Evolutionary conservation across 1,139 yeast species (phyloP).

Genomic region (Eremothecium coryli): DNA sequence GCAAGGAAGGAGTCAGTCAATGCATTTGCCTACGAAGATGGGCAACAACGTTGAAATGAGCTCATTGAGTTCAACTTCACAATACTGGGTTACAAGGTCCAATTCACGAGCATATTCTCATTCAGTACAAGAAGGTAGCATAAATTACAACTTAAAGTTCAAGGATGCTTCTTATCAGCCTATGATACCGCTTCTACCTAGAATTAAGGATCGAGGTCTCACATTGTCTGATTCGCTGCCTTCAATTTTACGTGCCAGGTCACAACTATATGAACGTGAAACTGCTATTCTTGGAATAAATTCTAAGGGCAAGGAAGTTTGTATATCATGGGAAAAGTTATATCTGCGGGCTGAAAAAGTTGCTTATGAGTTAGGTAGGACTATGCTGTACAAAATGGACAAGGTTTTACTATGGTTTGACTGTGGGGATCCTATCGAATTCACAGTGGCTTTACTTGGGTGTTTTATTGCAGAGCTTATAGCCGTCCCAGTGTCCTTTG

Average conservation of each 20-base stretch:
- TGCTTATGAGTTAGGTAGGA: conserved; percentile 73
- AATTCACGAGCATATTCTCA: conserved; percentile 13
- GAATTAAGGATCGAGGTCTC: conserved; percentile 34
- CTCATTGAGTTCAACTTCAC: conserved; percentile 12
- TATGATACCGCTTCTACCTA: conserved; percentile 53
- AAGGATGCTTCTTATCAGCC: conserved; percentile 26
- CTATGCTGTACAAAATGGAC: conserved; percentile 68
- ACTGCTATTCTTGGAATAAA: conserved; percentile 69
- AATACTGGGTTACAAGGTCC: conserved; percentile 27
- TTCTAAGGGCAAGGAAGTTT: conserved; percentile 69
- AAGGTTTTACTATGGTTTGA: conserved; percentile 78
- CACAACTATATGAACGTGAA: conserved; percentile 53
- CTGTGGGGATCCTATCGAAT: conserved; percentile 76
- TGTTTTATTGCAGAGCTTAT: conserved; percentile 91
- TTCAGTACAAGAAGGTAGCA: background rate
- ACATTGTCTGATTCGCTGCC: conserved; percentile 63
- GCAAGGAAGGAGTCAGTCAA: conserved; percentile 1
- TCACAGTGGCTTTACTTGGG: conserved; percentile 77
- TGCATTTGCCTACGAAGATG: conserved; percentile 4
- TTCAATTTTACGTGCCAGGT: conserved; percentile 64
- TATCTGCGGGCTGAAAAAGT: conserved; percentile 77
- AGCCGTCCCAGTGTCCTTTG: conserved; percentile 85
- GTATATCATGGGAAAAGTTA: conserved; percentile 84
- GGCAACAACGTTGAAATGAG: conserved; percentile 6
- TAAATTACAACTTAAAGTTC: background rate